Evolutionary conservation across 768 basidiomycete genomes (phyloP), one percentile per base, ranked within the genome.

Genomic region (Phaeolepiota aurea): DNA sequence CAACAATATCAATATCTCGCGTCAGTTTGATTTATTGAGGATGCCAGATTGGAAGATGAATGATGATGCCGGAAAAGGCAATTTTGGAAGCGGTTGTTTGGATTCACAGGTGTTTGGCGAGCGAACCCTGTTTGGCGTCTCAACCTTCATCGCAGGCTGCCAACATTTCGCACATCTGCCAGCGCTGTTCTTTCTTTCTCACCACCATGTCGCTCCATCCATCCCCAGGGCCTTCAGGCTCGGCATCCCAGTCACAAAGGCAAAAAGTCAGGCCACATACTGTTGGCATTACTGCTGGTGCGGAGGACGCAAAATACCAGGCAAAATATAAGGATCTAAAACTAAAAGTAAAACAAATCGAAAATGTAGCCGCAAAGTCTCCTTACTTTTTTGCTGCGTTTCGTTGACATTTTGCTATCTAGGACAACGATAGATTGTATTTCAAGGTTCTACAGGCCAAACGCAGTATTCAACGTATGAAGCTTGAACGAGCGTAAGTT

Each of bases 341-440:
- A 60, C 75, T 80, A 62, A 89, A 88, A 65, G 87, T 90, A 43
- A 83, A 79, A 56, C 87, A 90, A 61, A 84, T 90, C 48, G 88
- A 91, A 64, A 61, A 69, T 21, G 88, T 87, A 45, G 51, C 82
- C 75, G n/a, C n/a, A n/a, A n/a, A n/a, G n/a, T n/a, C n/a, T n/a
- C 50, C 32, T 31, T 44, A 25, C 38, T 43, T 40, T 25, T 39
- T 35, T 36, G 38, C 48, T 15, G 21, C 32, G 46, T 38, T 43
- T 28, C 46, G 50, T 44, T 49, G 42, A 47, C 46, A 51, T 45
- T 43, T 46, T 32, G 41, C 44, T 42, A 28, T 52, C 31, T 54
- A 91, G 88, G 87, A 90, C 62, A 91, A 91, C 62, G 88, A 90
- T 69, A 87, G 82, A 62, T 72, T 91, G 44, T 76, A 84, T 55